Base-by-base conservation (phyloP, 495 filamentous ascomycete genomes). In the Pyrenula aspistea region DNA sequence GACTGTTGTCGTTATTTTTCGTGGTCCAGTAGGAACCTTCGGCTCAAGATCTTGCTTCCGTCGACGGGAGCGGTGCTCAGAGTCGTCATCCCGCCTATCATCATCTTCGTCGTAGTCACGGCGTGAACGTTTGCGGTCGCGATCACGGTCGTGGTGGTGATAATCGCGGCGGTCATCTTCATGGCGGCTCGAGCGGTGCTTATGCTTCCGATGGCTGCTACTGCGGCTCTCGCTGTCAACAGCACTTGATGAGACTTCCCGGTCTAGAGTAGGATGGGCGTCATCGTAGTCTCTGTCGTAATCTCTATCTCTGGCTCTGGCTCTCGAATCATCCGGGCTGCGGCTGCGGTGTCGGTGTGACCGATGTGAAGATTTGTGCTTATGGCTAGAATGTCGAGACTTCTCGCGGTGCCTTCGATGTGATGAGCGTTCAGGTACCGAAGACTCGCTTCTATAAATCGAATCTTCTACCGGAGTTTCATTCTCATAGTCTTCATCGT, bases 71-170 rank as follows among this genome's bases (percentile, higher is more conserved):
- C 76, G 62, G 54, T 71, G 64, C 42, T 63, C 62, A 19, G 67
- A 65, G 23, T 68, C 66, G 25, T 76, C 70, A 42, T 64, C 68
- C 49, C 63, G 63, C 2, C 77, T 76, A n/a, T 63, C 67, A 10
- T 52, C 50, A 52, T 52, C 50, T 20, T 20, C 50, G 10, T 74
- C 75, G 12, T 75, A 72, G 36, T 80, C 79, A 20, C 77, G 77
- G 22, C 75, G 75, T 20, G 77, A 76, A 10, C 76, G 70, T 63
- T 85, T 85, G 62, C 76, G 73, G 60, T 77, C 75, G 58, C 76
- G 71, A 57, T 71, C 71, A 53, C 64, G 58, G 53, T 67, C 67
- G 11, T 71, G 67, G 25, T 77, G 68, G 49, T 78, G 69, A 3
- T 71, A 69, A 23, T 77, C 66, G 11, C 73, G 70, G 21, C 77